phyloP scores from a whole-genome alignment of 345 rosid genomes.

The Salix arbutifolia region DNA sequence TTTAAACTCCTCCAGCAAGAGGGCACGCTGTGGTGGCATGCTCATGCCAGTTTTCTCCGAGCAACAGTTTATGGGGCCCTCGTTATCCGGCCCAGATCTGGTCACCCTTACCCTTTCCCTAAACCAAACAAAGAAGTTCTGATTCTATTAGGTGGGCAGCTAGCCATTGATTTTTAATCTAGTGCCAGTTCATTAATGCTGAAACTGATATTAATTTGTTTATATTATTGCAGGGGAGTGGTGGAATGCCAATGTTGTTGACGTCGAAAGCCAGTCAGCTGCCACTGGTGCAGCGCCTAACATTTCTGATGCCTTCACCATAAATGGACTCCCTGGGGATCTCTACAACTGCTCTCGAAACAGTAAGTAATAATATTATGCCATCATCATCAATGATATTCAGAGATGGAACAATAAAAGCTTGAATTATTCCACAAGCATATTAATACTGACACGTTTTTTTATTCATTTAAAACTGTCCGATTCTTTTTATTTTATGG shows the following conservation, averaged over 20 bases:
- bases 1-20: slow-evolving; percentile 62
- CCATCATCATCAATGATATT: background rate
- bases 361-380: slow-evolving; percentile 32
- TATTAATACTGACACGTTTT: too few relatives aligned
- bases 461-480: background rate
- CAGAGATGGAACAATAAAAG: background rate
- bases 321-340: slow-evolving; percentile 86
- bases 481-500: background rate
- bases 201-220: background rate
- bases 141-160: slow-evolving; percentile 54
- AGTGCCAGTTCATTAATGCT: background rate
- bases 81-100: slow-evolving; percentile 58
- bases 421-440: too few relatives aligned
- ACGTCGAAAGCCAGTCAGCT: slow-evolving; percentile 46
- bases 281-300: slow-evolving; percentile 59
- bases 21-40: slow-evolving; percentile 97
- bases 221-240: slow-evolving; percentile 57
- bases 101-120: slow-evolving; percentile 70
- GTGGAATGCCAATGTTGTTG: slow-evolving; percentile 78
- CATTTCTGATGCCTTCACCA: slow-evolving; percentile 71
- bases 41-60: slow-evolving; percentile 64
- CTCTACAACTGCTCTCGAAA: slow-evolving; percentile 70
- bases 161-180: slow-evolving; percentile 2
- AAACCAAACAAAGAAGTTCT: slow-evolving; percentile 70
- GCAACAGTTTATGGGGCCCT: slow-evolving; percentile 88